Conservation (phyloP, 2,329 filamentous ascomycete genomes). For the Trichoderma semiorbis region DNA sequence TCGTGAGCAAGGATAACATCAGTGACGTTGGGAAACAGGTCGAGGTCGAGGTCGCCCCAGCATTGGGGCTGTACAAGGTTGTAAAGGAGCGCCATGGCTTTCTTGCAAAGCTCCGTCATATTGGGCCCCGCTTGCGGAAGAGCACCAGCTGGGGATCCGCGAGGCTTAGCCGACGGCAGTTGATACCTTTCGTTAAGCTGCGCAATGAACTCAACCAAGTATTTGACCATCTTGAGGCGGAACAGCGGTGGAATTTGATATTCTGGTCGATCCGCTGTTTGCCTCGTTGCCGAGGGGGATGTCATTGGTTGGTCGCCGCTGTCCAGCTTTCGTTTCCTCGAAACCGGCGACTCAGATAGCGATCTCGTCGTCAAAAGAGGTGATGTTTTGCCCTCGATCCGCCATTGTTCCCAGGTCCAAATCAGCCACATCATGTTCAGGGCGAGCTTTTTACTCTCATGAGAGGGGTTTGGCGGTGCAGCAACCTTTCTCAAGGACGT, state of each 20-base stretch:
- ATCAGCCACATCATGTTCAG: constrained; percentile 88
- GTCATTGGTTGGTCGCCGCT: constrained; percentile 54
- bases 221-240: constrained; percentile 83
- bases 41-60: constrained; percentile 89
- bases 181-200: constrained; percentile 82
- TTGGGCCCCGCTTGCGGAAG: constrained; percentile 49
- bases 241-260: constrained; percentile 65
- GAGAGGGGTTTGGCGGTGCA: constrained; percentile 74
- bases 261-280: constrained; percentile 52
- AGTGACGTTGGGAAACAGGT: constrained; percentile 85
- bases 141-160: constrained; percentile 46
- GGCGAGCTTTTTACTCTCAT: constrained; percentile 87
- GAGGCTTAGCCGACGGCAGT: constrained; percentile 66
- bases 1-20: constrained; percentile 82
- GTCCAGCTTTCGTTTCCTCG: constrained; percentile 74
- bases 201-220: constrained; percentile 92
- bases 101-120: constrained; percentile 76
- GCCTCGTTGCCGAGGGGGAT: constrained; percentile 50
- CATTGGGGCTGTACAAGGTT: constrained; percentile 82
- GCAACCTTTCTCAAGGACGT: constrained; percentile 86
- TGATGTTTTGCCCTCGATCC: constrained; percentile 59
- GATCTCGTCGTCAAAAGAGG: constrained; percentile 30
- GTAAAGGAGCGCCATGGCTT: constrained; percentile 74
- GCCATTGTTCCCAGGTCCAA: constrained; percentile 86
- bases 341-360: constrained; percentile 66